Evolutionary conservation across 1,139 yeast genomes (phyloP).

Genomic region (Candida smagusa): DNA sequence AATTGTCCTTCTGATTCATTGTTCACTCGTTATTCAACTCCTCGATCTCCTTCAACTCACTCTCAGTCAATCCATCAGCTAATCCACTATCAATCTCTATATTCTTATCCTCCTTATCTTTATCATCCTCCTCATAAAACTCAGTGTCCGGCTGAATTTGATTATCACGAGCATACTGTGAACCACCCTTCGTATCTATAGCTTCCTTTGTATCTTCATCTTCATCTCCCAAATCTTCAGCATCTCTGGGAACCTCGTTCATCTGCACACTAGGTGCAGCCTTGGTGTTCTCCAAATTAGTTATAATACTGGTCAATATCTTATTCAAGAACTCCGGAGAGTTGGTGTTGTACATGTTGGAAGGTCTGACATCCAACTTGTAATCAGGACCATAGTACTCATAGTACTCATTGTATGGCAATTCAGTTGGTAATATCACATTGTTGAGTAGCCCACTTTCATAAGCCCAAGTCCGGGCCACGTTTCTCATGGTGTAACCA

Average conservation of each 20-base stretch:
- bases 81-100: constrained; percentile 19
- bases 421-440: constrained; percentile 71
- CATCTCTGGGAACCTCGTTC: constrained; percentile 84
- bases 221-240: constrained; percentile 78
- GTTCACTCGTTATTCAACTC: constrained; percentile 25
- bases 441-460: constrained; percentile 89
- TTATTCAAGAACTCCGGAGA: constrained; percentile 89
- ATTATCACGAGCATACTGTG: constrained; percentile 78
- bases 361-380: constrained; percentile 86
- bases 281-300: constrained; percentile 81
- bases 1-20: too few relatives aligned
- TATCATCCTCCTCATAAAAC: constrained; percentile 62
- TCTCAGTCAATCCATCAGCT: constrained; percentile 27
- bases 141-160: constrained; percentile 64
- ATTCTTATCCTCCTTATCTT: constrained; percentile 42
- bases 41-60: constrained; percentile 39
- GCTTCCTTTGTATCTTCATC: constrained; percentile 75
- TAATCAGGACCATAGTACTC: constrained; percentile 98
- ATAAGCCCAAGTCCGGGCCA: constrained; percentile 92
- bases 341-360: constrained; percentile 96
- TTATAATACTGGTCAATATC: constrained; percentile 71
- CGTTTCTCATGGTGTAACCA: constrained; percentile 97
- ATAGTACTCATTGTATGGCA: constrained; percentile 94
- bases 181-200: constrained; percentile 88
- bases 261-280: constrained; percentile 96